These are phyloP conservation scores for Rubus parviflorus DNA, from an alignment of 306 rosid species.

Conservation along the genomic window DNA sequence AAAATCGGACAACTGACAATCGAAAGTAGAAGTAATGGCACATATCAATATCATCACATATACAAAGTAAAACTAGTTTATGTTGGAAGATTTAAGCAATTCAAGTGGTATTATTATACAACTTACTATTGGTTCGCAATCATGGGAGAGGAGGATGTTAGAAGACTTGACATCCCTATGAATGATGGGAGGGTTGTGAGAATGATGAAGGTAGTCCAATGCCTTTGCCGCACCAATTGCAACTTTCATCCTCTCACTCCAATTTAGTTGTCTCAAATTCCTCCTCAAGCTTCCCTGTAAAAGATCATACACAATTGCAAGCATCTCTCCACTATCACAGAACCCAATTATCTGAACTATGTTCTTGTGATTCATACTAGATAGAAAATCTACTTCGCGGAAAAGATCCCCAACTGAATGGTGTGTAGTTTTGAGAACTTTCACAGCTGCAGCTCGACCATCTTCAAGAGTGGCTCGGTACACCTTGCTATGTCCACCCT, in stretches of 20 bases:
- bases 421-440: conserved; percentile 28
- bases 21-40: neutral
- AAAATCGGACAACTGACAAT: conserved; percentile 44
- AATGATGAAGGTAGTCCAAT: conserved; percentile 44
- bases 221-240: conserved; percentile 48
- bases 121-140: conserved; percentile 43
- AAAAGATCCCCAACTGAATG: conserved; percentile 28
- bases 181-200: conserved; percentile 42
- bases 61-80: neutral
- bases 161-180: conserved; percentile 50
- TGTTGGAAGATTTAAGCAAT: neutral
- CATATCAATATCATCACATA: neutral
- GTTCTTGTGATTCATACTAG: conserved; percentile 41
- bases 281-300: conserved; percentile 41
- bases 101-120: neutral
- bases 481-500: conserved; percentile 41
- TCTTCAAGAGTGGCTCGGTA: conserved; percentile 36
- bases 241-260: conserved; percentile 47
- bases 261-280: conserved; percentile 25
- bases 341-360: conserved; percentile 41
- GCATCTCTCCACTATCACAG: conserved; percentile 34
- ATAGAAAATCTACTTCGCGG: conserved; percentile 37
- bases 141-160: conserved; percentile 47
- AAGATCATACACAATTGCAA: conserved; percentile 38
- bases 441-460: conserved; percentile 41